Conservation (phyloP, 305 asterid species). For the Fraxinus ornus region DNA sequence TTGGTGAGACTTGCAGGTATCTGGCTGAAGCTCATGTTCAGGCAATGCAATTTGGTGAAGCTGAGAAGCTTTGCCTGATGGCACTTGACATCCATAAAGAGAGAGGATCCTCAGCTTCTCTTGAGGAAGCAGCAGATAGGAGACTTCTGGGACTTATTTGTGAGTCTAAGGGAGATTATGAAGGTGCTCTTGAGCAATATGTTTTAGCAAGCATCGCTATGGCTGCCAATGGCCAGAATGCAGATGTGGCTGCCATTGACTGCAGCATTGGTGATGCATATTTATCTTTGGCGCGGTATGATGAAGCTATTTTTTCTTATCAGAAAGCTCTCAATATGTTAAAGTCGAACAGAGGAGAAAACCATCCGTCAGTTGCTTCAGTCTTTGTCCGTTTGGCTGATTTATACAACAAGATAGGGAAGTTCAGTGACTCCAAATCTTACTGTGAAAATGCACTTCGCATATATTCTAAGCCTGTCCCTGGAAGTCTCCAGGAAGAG, state of each 20-base stretch:
- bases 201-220: conserved; percentile 89
- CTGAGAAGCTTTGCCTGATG: conserved; percentile 68
- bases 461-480: conserved; percentile 56
- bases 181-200: conserved; percentile 83
- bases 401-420: conserved; percentile 78
- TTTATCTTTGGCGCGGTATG: conserved; percentile 63
- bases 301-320: conserved; percentile 76
- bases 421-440: conserved; percentile 64
- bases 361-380: conserved; percentile 71
- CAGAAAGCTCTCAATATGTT: conserved; percentile 71
- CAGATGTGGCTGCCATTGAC: conserved; percentile 76
- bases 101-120: conserved; percentile 46
- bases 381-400: conserved; percentile 81
- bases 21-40: conserved; percentile 95
- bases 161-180: conserved; percentile 83
- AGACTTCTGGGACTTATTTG: conserved; percentile 79
- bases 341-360: conserved; percentile 68
- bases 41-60: conserved; percentile 85
- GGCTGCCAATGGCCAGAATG: conserved; percentile 67
- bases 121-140: conserved; percentile 87
- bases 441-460: conserved; percentile 79
- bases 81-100: conserved; percentile 73
- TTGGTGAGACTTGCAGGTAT: conserved; percentile 87
- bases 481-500: conserved; percentile 61
- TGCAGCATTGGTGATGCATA: conserved; percentile 88